Base-by-base conservation (phyloP, 176 grass and related monocot genomes). In the Bromus sterilis region DNA sequence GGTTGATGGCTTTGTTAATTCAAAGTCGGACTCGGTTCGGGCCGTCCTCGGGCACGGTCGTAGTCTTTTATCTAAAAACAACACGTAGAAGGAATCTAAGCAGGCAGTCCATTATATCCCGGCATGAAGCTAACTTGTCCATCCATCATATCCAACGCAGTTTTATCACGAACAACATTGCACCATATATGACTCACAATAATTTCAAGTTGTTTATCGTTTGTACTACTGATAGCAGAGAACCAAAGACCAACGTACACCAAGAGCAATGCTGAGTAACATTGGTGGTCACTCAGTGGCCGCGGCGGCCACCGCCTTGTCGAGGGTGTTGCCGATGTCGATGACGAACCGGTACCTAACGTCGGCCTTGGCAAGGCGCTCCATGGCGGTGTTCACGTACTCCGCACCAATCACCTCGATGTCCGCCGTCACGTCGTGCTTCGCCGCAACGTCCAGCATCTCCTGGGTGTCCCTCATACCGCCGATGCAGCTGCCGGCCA, bases 261-360 rank as follows among this genome's bases (percentile, higher is more conserved):
- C 49, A 20, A 18, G 61, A 13, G 64, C 7, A 53, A 20, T 21
- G 9, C 4, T 2, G 33, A 12, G 49, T 21, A 8, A 53, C 49
- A 2, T 53, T 20, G 49, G 49, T 7, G 49, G 25, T 35, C 46
- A 55, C 48, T 35, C 61, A 76, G 43, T 42, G 28, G 48, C 8
- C 18, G 48, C 4, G 13, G 21, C 48, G 49, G 20, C 24, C 53
- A 26, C 10, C 4, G 44, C 32, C 36, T 21, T 41, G 57, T 84
- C 79, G 64, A 91, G 84, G 18, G 92, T 90, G 80, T 91, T 94
- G 82, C 76, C 83, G 16, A 94, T 77, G 90, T 94, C 92, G 75
- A 94, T 94, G 55, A 94, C 89, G 18, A 94, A 94, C 35, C 92
- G 83, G 58, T 87, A 94, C 77, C 76, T 78, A 26, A 91, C 92